phyloP scores from a whole-genome alignment of 352 stramenopile species.

The Phytophthora macrochlamydospora region DNA sequence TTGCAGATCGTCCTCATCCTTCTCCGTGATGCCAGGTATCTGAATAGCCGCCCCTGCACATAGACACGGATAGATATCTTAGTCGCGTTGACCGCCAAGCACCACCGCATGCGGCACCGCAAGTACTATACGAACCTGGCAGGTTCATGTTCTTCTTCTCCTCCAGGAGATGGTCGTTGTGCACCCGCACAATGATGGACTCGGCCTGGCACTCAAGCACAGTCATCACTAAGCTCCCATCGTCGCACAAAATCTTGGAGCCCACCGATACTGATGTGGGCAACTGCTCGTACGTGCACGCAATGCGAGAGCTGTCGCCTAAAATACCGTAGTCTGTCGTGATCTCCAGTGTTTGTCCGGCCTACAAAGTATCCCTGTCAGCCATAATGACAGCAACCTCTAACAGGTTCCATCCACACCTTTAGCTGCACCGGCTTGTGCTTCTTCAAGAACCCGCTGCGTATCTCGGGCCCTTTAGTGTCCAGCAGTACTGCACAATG shows the following conservation, averaged over 20 bases:
- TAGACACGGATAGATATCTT: slow-evolving; percentile 3
- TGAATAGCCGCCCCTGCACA: slow-evolving; percentile 71
- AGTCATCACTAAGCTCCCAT: slow-evolving; percentile 94
- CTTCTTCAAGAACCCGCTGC: slow-evolving; percentile 85
- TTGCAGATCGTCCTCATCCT: slow-evolving; percentile 92
- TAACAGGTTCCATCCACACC: slow-evolving; percentile 21
- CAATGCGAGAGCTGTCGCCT: slow-evolving; percentile 82
- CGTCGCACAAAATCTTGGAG: slow-evolving; percentile 95
- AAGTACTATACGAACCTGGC: slow-evolving; percentile 57
- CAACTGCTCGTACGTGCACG: slow-evolving; percentile 95
- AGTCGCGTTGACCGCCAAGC: not conserved
- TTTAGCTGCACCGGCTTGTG: slow-evolving; percentile 73
- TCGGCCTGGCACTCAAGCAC: slow-evolving; percentile 85
- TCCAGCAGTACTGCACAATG: slow-evolving; percentile 96
- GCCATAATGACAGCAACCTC: too few relatives aligned
- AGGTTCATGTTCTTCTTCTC: slow-evolving; percentile 99
- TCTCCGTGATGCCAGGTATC: slow-evolving; percentile 95
- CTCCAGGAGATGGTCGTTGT: slow-evolving; percentile 92
- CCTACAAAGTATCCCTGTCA: slow-evolving; percentile 18
- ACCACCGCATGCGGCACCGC: slow-evolving; percentile 1
- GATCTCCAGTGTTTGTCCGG: slow-evolving; percentile 86
- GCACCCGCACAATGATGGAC: slow-evolving; percentile 73
- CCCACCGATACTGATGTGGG: slow-evolving; percentile 91
- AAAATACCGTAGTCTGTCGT: slow-evolving; percentile 90
- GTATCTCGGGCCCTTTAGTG: slow-evolving; percentile 97